Percentiles rank a stretch among this genome's conserved stretches.
Evolutionary conservation across 345 rosid species (phyloP).

Genomic region (Barbarea vulgaris): DNA sequence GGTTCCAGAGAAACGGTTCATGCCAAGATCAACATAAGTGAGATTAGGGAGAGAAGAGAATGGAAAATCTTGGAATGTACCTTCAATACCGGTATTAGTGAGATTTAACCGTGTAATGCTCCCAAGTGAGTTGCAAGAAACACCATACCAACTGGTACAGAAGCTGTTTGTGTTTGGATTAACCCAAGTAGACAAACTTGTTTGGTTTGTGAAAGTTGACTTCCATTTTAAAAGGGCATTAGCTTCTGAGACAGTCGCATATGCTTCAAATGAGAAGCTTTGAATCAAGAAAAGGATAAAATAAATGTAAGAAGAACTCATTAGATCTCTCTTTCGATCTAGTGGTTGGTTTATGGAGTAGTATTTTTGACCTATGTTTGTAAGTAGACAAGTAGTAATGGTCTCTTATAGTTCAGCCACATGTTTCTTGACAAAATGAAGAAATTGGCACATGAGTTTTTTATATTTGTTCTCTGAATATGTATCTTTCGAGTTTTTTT

Average conservation of each 20-base stretch:
- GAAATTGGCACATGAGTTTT: too few species aligned
- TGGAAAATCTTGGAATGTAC: slow-evolving; percentile 50
- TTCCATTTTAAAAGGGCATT: slow-evolving; percentile 43
- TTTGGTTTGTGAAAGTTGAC: slow-evolving; percentile 39
- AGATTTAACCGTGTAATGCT: slow-evolving; percentile 43
- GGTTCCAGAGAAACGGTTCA: slow-evolving; percentile 46
- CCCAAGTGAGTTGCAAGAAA: slow-evolving; percentile 23
- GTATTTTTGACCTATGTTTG: neutral
- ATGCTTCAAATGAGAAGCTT: neutral
- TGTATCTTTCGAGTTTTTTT: too few species aligned
- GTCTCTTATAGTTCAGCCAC: too few species aligned
- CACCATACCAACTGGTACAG: slow-evolving; percentile 47
- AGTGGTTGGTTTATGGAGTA: too few species aligned
- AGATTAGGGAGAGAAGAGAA: slow-evolving; percentile 50
- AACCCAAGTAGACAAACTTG: slow-evolving; percentile 35
- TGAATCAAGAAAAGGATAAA: too few species aligned
- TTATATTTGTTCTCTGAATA: too few species aligned
- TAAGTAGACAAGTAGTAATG: too few species aligned
- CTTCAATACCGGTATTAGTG: slow-evolving; percentile 36
- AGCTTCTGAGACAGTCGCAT: slow-evolving; percentile 33
- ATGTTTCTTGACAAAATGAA: too few species aligned
- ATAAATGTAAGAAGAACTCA: too few species aligned
- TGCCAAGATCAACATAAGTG: slow-evolving; percentile 41
- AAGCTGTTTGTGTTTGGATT: slow-evolving; percentile 34
- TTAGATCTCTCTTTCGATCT: too few species aligned